A percentile compares a stretch with the other conserved stretches of the same genome.
Evolutionary conservation across 2,329 filamentous ascomycete species (phyloP).

Genomic region (Bipolaris zeicola): DNA sequence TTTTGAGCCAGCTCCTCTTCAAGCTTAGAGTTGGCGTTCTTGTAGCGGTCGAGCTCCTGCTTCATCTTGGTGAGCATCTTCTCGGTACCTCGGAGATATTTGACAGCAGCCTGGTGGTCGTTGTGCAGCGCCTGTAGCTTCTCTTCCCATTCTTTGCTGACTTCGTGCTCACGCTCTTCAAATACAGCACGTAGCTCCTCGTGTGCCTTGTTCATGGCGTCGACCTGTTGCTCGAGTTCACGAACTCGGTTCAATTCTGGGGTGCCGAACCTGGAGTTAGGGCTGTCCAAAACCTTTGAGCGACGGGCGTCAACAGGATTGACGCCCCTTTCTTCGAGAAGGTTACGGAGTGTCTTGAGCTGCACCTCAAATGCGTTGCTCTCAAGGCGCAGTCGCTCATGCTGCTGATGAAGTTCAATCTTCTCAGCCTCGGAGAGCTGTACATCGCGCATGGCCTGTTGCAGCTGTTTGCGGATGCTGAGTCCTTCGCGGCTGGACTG

Average conservation of each 20-base stretch:
- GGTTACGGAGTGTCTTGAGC: conserved; percentile 89
- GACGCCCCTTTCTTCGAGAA: conserved; percentile 86
- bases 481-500: conserved; percentile 94
- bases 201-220: conserved; percentile 75
- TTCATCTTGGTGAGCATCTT: conserved; percentile 99
- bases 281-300: conserved; percentile 73
- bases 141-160: conserved; percentile 88
- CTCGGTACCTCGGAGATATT: conserved; percentile 97
- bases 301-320: conserved; percentile 75
- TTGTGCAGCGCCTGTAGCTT: conserved; percentile 93
- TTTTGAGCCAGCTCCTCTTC: conserved; percentile 76
- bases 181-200: conserved; percentile 82
- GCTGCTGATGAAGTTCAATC: conserved; percentile 78
- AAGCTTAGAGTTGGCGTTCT: conserved; percentile 80
- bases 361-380: conserved; percentile 93
- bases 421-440: conserved; percentile 82
- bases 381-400: conserved; percentile 87
- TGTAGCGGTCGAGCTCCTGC: conserved; percentile 92
- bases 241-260: conserved; percentile 80
- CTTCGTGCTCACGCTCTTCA: conserved; percentile 80
- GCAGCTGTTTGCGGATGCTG: conserved; percentile 85
- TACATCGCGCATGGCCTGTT: conserved; percentile 79
- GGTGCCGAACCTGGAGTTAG: conserved; percentile 73
- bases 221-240: conserved; percentile 87
- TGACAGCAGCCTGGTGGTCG: conserved; percentile 96